A percentile compares a stretch with the other conserved stretches of the same genome.
Conservation (phyloP, 371 early-diverging fungal genomes). For the Parasitella parasitica region DNA sequence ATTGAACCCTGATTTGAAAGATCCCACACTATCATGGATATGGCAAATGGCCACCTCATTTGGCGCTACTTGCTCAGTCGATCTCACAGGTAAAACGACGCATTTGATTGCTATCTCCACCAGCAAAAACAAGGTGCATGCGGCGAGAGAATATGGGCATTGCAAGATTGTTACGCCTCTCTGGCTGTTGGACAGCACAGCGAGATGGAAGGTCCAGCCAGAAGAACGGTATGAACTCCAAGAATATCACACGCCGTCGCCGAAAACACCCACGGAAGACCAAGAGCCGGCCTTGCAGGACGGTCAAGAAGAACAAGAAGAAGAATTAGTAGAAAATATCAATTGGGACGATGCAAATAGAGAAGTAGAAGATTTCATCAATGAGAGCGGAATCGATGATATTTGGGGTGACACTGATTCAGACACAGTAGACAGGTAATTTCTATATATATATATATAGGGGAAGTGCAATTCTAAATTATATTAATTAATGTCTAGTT, state of each 20-base stretch:
- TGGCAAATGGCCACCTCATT: slow-evolving; percentile 73
- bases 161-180: slow-evolving; percentile 52
- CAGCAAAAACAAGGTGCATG: slow-evolving; percentile 55
- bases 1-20: slow-evolving; percentile 20
- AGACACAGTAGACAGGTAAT: slow-evolving; percentile 26
- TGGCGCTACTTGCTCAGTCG: slow-evolving; percentile 66
- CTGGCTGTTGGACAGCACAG: slow-evolving; percentile 64
- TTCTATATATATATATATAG: not conserved
- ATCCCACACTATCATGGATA: slow-evolving; percentile 55
- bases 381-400: slow-evolving; percentile 57
- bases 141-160: slow-evolving; percentile 43
- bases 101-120: slow-evolving; percentile 70
- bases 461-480: not conserved
- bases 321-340: slow-evolving; percentile 45
- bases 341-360: slow-evolving; percentile 59
- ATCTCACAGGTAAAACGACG: slow-evolving; percentile 62
- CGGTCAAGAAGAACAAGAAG: slow-evolving; percentile 41
- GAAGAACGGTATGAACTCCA: slow-evolving; percentile 55
- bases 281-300: slow-evolving; percentile 26
- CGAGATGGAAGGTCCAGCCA: slow-evolving; percentile 57
- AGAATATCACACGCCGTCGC: slow-evolving; percentile 30
- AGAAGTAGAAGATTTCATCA: slow-evolving; percentile 61
- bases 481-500: not conserved
- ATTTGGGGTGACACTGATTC: slow-evolving; percentile 47
- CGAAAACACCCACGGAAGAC: slow-evolving; percentile 31